Conservation (phyloP, 331 rosid species). For the Quercus lobata region DNA sequence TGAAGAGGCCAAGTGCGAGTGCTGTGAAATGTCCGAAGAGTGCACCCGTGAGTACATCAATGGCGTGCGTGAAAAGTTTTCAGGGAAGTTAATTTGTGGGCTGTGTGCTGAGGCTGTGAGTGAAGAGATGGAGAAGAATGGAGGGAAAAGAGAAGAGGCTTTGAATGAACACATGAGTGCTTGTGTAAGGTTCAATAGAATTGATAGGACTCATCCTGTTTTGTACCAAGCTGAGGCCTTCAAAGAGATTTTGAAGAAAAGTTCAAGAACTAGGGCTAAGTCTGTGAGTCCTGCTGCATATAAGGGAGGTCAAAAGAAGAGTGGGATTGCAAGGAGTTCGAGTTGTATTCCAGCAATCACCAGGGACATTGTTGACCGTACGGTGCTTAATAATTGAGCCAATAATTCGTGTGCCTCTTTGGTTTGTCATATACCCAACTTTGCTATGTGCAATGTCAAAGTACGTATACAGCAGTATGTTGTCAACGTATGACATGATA, state of each 20-base stretch:
- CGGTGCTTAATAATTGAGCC: background rate
- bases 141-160: constrained; percentile 42
- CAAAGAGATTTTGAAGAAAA: constrained; percentile 48
- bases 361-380: constrained; percentile 10
- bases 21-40: constrained; percentile 65
- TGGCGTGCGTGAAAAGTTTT: constrained; percentile 30
- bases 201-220: constrained; percentile 43
- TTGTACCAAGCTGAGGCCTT: constrained; percentile 53
- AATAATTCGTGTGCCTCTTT: background rate
- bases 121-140: constrained; percentile 52
- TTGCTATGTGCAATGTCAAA: no score
- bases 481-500: background rate
- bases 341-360: constrained; percentile 46
- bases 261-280: constrained; percentile 14
- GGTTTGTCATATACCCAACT: no score
- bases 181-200: constrained; percentile 49
- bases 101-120: constrained; percentile 56
- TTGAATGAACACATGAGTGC: constrained; percentile 40
- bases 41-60: constrained; percentile 49
- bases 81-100: constrained; percentile 52
- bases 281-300: constrained; percentile 23
- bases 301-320: background rate
- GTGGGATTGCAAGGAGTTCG: constrained; percentile 34
- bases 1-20: constrained; percentile 49
- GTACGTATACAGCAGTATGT: background rate